phyloP scores from a whole-genome alignment of 129 eudicot species.

The Centaurea solstitialis region DNA sequence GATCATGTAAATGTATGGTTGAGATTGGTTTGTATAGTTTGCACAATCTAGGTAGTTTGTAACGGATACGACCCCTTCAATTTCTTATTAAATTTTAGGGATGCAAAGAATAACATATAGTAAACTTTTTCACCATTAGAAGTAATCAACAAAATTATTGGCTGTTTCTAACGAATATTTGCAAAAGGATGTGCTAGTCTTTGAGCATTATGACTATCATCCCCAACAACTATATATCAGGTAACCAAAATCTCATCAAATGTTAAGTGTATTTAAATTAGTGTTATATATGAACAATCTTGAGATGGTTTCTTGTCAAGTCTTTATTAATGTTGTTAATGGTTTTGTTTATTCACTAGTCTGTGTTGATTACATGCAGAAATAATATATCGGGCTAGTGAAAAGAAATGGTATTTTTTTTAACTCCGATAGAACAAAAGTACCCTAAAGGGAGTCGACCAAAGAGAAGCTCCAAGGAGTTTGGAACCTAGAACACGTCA shows the following conservation, averaged over 20 bases:
- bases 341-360: neutral
- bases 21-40: too few species aligned
- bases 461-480: neutral
- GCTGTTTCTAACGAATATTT: too few species aligned
- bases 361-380: neutral
- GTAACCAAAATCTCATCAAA: neutral
- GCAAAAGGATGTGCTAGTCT: too few species aligned
- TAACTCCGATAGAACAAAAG: slow-evolving; percentile 3
- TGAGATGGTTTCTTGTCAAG: neutral
- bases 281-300: neutral
- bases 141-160: too few species aligned
- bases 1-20: too few species aligned
- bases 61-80: too few species aligned
- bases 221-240: slow-evolving; percentile 26
- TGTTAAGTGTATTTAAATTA: neutral
- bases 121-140: too few species aligned
- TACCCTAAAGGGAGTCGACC: neutral
- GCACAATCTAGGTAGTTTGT: too few species aligned
- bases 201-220: neutral
- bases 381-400: neutral
- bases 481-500: slow-evolving; percentile 4
- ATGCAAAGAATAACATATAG: too few species aligned
- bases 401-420: slow-evolving; percentile 16
- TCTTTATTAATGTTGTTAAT: neutral
- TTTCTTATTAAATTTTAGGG: too few species aligned